Percentiles rank a stretch among this genome's conserved stretches.
These are phyloP conservation scores for Geosmithia putterillii DNA, from an alignment of 2,329 filamentous ascomycete genomes.

Conservation along the genomic window DNA sequence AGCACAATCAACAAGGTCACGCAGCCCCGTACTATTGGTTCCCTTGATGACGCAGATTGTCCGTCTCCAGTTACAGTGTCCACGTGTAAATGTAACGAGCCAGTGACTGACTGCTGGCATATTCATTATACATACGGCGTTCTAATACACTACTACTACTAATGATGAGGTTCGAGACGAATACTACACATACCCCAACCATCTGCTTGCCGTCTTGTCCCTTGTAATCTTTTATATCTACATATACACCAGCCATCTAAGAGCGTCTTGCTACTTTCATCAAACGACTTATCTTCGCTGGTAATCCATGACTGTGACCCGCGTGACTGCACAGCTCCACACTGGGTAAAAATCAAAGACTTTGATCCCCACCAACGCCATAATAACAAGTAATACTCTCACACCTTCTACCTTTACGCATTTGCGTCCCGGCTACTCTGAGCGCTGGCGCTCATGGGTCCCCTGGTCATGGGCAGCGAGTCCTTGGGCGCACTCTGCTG, in stretches of 20 bases:
- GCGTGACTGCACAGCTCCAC: background rate
- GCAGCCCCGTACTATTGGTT: too few relatives aligned
- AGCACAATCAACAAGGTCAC: too few relatives aligned
- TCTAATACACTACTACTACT: background rate
- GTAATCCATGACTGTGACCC: background rate
- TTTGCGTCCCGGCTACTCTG: slow-evolving; percentile 84
- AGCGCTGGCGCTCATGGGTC: slow-evolving; percentile 76
- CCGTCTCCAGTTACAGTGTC: too few relatives aligned
- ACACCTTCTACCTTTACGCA: slow-evolving; percentile 9
- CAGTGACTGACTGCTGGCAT: background rate
- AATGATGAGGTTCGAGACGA: background rate
- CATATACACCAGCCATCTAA: background rate
- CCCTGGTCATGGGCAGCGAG: slow-evolving; percentile 50
- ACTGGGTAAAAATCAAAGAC: background rate
- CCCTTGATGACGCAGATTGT: too few relatives aligned
- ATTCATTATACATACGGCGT: background rate
- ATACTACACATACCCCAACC: background rate
- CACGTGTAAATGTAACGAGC: background rate
- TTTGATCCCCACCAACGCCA: background rate
- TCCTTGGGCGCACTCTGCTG: slow-evolving; percentile 57
- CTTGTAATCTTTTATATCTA: background rate
- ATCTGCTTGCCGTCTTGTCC: background rate
- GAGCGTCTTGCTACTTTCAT: background rate
- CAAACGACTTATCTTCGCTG: background rate
- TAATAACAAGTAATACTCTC: background rate